These are phyloP conservation scores for Soucietia sequanensis DNA, from an alignment of 805 yeast species.

Conservation along the genomic window DNA sequence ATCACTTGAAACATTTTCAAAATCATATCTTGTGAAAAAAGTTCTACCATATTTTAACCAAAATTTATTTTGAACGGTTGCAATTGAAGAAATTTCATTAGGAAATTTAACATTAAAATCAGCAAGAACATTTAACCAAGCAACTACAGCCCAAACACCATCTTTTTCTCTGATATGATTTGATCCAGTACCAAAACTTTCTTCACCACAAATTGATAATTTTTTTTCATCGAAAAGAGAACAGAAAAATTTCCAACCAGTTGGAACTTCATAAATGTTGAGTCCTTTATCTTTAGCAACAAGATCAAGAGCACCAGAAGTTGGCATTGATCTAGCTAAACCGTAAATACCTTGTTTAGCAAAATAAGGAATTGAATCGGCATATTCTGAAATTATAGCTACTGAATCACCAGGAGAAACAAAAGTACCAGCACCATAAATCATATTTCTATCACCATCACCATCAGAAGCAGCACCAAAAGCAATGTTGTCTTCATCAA, in stretches of 20 bases:
- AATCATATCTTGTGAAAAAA: slow-evolving; percentile 95
- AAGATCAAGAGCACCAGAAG: slow-evolving; percentile 88
- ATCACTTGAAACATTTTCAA: slow-evolving; percentile 74
- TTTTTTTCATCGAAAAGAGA: slow-evolving; percentile 91
- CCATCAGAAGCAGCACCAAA: slow-evolving; percentile 99
- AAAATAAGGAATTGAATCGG: slow-evolving; percentile 88
- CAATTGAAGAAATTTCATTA: slow-evolving; percentile 54
- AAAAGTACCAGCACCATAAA: slow-evolving; percentile 90
- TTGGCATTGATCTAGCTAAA: slow-evolving; percentile 96
- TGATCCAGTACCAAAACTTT: slow-evolving; percentile 96
- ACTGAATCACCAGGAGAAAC: slow-evolving; percentile 99
- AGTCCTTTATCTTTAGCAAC: slow-evolving; percentile 81
- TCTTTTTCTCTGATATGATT: slow-evolving; percentile 97
- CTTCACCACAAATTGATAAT: slow-evolving; percentile 96
- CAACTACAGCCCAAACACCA: slow-evolving; percentile 96
- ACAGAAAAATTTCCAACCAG: slow-evolving; percentile 99
- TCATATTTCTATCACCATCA: slow-evolving; percentile 98
- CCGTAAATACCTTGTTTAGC: slow-evolving; percentile 83
- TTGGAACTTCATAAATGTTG: slow-evolving; percentile 89
- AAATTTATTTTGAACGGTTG: slow-evolving; percentile 76
- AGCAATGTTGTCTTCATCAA: slow-evolving; percentile 77
- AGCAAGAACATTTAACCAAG: slow-evolving; percentile 95
- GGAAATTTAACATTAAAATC: slow-evolving; percentile 64
- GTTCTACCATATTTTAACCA: slow-evolving; percentile 95
- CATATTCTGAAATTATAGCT: slow-evolving; percentile 94